Percentiles rank a stretch among this genome's conserved stretches.
phyloP scores from a whole-genome alignment of 805 yeast genomes.

The Allodekkera sacchari region DNA sequence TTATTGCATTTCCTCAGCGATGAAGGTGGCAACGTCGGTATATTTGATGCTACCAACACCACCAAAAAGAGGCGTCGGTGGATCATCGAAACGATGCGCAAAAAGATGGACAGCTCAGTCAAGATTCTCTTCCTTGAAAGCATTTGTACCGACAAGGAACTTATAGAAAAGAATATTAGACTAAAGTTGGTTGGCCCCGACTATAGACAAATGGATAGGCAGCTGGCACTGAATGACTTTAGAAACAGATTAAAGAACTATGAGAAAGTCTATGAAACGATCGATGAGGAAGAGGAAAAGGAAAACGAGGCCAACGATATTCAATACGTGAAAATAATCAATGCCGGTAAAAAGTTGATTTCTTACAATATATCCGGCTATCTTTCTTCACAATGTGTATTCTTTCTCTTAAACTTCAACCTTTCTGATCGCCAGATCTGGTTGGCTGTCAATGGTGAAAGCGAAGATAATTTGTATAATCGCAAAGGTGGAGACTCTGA shows the following conservation, averaged over 20 bases:
- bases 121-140: slow-evolving; percentile 54
- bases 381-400: slow-evolving; percentile 48
- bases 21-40: slow-evolving; percentile 41
- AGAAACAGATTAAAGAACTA: slow-evolving; percentile 73
- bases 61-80: slow-evolving; percentile 35
- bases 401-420: slow-evolving; percentile 38
- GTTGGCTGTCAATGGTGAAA: slow-evolving; percentile 28
- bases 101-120: slow-evolving; percentile 23
- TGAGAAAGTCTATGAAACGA: slow-evolving; percentile 83
- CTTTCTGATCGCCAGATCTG: slow-evolving; percentile 29
- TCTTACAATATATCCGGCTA: slow-evolving; percentile 51
- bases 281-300: slow-evolving; percentile 48
- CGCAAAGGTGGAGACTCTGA: slow-evolving; percentile 27
- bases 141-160: slow-evolving; percentile 69
- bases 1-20: slow-evolving; percentile 33
- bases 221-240: slow-evolving; percentile 72
- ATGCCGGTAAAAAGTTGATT: slow-evolving; percentile 51
- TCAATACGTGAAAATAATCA: slow-evolving; percentile 55
- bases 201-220: slow-evolving; percentile 77
- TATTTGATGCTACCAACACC: slow-evolving; percentile 56
- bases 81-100: slow-evolving; percentile 29
- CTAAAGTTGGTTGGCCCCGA: slow-evolving; percentile 91
- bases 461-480: slow-evolving; percentile 17
- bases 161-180: slow-evolving; percentile 76
- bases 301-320: slow-evolving; percentile 40